These are phyloP conservation scores for Rosellinia necatrix DNA, from an alignment of 2,329 filamentous ascomycete genomes.

Conservation along the genomic window DNA sequence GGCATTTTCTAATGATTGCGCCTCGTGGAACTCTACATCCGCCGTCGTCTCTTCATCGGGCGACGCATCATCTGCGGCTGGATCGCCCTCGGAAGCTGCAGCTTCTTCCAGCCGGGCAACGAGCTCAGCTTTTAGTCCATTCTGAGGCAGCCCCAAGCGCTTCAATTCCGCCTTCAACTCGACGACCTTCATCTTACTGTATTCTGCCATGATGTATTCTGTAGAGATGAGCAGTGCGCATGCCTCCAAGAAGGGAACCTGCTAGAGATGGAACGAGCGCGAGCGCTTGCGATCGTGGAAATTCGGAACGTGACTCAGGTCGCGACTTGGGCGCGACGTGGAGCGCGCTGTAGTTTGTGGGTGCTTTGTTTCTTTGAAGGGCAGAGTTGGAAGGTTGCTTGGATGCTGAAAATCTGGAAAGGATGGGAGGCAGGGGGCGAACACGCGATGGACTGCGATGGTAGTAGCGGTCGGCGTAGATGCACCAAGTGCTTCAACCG, in stretches of 20 bases:
- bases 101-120: constrained; percentile 64
- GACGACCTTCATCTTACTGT: constrained; percentile 69
- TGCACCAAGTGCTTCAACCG: no score
- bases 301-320: neutral
- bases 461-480: no score
- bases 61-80: constrained; percentile 23
- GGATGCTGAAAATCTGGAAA: neutral
- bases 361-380: neutral
- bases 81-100: constrained; percentile 36
- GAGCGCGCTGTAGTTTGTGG: neutral
- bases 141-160: constrained; percentile 68
- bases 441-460: no score
- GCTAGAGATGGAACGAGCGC: neutral
- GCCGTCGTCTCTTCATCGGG: constrained; percentile 25
- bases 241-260: constrained; percentile 18
- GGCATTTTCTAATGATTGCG: constrained; percentile 21
- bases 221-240: constrained; percentile 26
- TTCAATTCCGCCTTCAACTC: constrained; percentile 78
- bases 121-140: constrained; percentile 73
- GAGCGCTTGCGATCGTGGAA: neutral
- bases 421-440: neutral
- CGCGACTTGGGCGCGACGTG: neutral
- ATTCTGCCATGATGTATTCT: constrained; percentile 54
- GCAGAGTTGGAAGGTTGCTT: neutral
- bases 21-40: constrained; percentile 22